These are phyloP conservation scores for Macadamia integrifolia DNA, from an alignment of 164 flowering plant genomes.

Conservation along the genomic window DNA sequence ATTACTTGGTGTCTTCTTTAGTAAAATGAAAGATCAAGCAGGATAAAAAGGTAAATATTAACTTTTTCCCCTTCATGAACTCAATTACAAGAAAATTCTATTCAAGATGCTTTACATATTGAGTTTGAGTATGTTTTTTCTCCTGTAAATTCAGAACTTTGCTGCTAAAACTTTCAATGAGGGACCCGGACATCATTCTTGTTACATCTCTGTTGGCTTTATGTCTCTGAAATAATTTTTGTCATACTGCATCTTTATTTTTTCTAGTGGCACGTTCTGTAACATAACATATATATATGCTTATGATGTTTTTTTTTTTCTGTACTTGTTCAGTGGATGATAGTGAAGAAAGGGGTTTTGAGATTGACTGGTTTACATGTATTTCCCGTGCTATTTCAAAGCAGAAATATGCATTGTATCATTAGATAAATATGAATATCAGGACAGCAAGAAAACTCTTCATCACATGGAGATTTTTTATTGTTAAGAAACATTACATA, in stretches of 20 bases:
- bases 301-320: background rate
- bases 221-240: background rate
- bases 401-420: background rate
- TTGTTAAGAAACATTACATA: slow-evolving; percentile 17
- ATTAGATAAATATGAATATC: background rate
- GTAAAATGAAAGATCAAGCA: background rate
- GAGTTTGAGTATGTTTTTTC: background rate
- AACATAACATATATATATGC: background rate
- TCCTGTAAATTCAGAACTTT: background rate
- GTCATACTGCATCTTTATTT: background rate
- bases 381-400: background rate
- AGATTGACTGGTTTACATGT: background rate
- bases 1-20: background rate
- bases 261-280: background rate
- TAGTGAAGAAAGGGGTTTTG: no score
- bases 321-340: background rate
- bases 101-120: background rate
- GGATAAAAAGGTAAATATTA: background rate
- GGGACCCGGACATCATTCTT: background rate
- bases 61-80: background rate
- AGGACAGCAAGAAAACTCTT: slow-evolving; percentile 3
- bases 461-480: slow-evolving; percentile 14
- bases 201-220: background rate
- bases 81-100: background rate
- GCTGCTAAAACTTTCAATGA: background rate